Evolutionary conservation across 2,329 filamentous ascomycete genomes (phyloP).

Genomic region (Colletotrichum aenigma): DNA sequence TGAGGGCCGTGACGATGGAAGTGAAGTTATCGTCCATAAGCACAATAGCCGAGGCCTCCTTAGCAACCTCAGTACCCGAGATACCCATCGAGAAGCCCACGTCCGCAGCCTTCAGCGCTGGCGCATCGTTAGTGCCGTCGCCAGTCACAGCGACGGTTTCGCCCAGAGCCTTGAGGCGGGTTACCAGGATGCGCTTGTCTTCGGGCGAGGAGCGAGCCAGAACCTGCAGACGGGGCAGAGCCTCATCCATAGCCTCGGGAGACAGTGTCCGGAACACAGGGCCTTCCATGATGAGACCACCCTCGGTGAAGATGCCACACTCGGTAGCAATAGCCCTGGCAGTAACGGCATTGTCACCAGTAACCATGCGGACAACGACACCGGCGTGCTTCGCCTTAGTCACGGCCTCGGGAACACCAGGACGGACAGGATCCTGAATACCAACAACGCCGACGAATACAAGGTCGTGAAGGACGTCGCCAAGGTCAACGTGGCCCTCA

Average conservation of each 20-base stretch:
- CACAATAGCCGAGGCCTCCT: conserved; percentile 72
- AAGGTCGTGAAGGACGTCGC: conserved; percentile 65
- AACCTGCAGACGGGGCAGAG: conserved; percentile 54
- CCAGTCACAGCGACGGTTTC: conserved; percentile 69
- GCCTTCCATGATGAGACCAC: conserved; percentile 70
- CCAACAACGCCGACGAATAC: conserved; percentile 73
- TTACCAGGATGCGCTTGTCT: conserved; percentile 62
- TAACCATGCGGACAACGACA: conserved; percentile 75
- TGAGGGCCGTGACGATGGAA: conserved; percentile 69
- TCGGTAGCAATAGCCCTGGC: conserved; percentile 68
- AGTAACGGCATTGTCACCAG: conserved; percentile 69
- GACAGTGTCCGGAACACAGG: conserved; percentile 64
- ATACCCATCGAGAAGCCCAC: conserved; percentile 74
- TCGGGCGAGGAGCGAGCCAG: conserved; percentile 64
- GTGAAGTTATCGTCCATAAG: conserved; percentile 71
- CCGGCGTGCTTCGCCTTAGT: conserved; percentile 67
- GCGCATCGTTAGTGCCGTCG: conserved; percentile 71
- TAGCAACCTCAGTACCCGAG: conserved; percentile 69
- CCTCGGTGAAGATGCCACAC: conserved; percentile 66
- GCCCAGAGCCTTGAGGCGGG: conserved; percentile 55
- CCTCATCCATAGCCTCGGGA: conserved; percentile 54
- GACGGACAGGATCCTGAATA: conserved; percentile 72
- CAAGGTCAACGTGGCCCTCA: conserved; percentile 66
- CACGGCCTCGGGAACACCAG: conserved; percentile 69
- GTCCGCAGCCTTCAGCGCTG: conserved; percentile 68